A percentile compares a stretch with the other conserved stretches of the same genome.
These are phyloP conservation scores for Metschnikowia kofuensis DNA, from an alignment of 805 yeast genomes.

Conservation along the genomic window DNA sequence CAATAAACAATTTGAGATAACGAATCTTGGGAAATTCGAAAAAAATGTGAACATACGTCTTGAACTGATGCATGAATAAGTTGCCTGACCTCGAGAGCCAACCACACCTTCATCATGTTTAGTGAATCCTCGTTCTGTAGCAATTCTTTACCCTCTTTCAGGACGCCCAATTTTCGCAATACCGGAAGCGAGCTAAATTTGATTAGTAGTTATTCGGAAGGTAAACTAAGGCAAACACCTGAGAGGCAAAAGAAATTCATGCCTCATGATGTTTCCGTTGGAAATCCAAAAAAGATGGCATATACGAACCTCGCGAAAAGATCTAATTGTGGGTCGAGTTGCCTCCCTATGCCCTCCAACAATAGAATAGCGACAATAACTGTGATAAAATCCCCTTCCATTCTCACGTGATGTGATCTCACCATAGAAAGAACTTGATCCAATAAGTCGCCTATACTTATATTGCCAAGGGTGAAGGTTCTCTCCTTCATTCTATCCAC, in stretches of 20 bases:
- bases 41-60: constrained; percentile 51
- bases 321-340: constrained; percentile 88
- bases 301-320: constrained; percentile 93
- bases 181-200: constrained; percentile 73
- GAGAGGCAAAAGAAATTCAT: neutral
- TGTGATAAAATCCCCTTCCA: constrained; percentile 96
- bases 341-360: constrained; percentile 94
- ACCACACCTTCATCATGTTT: constrained; percentile 87
- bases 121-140: constrained; percentile 56
- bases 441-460: constrained; percentile 86
- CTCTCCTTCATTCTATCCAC: constrained; percentile 79
- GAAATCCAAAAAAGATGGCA: constrained; percentile 38
- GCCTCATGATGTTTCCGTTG: constrained; percentile 30
- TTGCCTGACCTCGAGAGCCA: constrained; percentile 84
- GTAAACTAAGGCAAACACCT: neutral
- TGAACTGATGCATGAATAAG: constrained; percentile 79
- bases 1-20: neutral
- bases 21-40: neutral
- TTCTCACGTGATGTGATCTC: constrained; percentile 87
- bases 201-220: constrained; percentile 13
- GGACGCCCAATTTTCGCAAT: constrained; percentile 71
- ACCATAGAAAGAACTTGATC: constrained; percentile 91
- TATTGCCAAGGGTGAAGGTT: constrained; percentile 89
- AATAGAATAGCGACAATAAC: constrained; percentile 91
- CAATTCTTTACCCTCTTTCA: constrained; percentile 61